These are phyloP conservation scores for Colletotrichum tanaceti DNA, from an alignment of 2,329 filamentous ascomycete species.

Conservation along the genomic window DNA sequence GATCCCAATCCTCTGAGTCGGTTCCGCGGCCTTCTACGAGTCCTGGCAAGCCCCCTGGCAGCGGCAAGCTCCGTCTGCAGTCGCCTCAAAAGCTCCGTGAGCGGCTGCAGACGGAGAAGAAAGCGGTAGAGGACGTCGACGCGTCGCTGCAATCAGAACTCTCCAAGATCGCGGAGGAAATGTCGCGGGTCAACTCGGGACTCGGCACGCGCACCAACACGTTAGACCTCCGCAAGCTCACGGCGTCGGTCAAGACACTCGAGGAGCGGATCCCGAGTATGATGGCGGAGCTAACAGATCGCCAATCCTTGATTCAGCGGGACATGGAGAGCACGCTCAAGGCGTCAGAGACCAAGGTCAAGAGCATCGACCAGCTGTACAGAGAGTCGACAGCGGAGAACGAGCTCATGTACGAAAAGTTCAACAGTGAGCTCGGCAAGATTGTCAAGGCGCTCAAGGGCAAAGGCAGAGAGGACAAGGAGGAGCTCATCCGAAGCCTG, in stretches of 20 bases:
- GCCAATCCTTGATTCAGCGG: constrained; percentile 72
- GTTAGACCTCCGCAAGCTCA: constrained; percentile 61
- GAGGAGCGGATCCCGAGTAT: constrained; percentile 74
- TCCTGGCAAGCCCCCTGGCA: constrained; percentile 56
- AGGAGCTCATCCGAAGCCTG: constrained; percentile 78
- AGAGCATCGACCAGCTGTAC: constrained; percentile 88
- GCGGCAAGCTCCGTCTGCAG: constrained; percentile 72
- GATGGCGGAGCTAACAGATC: constrained; percentile 68
- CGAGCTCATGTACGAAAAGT: constrained; percentile 89
- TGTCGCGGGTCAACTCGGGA: constrained; percentile 67
- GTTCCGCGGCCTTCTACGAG: constrained; percentile 47
- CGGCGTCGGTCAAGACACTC: constrained; percentile 71
- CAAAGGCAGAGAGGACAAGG: constrained; percentile 80
- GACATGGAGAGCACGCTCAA: constrained; percentile 79
- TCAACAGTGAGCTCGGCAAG: constrained; percentile 90
- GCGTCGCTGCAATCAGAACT: constrained; percentile 79
- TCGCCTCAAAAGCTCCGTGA: constrained; percentile 83
- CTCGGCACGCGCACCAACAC: constrained; percentile 52
- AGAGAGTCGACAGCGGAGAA: constrained; percentile 91
- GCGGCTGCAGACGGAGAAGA: constrained; percentile 84
- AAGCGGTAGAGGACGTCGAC: constrained; percentile 76
- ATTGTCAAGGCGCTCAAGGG: constrained; percentile 80
- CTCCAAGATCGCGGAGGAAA: constrained; percentile 82
- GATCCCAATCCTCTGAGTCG: constrained; percentile 44
- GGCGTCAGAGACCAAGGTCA: constrained; percentile 81